Evolutionary conservation across 2,329 filamentous ascomycete genomes (phyloP).

Genomic region (Phaeosphaeriaceae sp.): DNA sequence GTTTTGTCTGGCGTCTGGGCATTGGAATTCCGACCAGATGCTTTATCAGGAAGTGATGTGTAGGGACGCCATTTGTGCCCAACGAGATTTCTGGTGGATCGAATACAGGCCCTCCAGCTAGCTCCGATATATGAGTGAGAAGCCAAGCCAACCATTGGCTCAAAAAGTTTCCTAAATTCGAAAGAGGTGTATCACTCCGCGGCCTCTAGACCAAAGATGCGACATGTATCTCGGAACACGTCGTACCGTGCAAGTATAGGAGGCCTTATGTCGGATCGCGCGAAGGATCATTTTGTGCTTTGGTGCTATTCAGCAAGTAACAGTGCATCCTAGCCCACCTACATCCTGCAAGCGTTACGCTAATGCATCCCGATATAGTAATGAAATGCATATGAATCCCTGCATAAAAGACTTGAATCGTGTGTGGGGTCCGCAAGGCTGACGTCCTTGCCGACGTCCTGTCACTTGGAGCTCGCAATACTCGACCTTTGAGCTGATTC

Average conservation of each 20-base stretch:
- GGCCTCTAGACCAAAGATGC: neutral
- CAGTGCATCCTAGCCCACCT: neutral
- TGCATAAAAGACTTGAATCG: neutral
- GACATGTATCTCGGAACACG: neutral
- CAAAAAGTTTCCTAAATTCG: neutral
- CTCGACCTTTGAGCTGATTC: neutral
- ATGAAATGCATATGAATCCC: neutral
- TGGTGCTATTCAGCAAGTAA: neutral
- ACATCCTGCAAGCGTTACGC: neutral
- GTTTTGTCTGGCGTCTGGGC: neutral
- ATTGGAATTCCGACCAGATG: neutral
- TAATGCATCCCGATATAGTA: neutral
- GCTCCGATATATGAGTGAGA: neutral
- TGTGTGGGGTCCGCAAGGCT: neutral
- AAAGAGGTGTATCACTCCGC: neutral
- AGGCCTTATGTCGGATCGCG: neutral
- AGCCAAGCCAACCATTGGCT: neutral
- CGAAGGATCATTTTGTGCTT: neutral
- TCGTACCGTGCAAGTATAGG: neutral
- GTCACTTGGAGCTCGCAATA: neutral
- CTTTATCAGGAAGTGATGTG: neutral
- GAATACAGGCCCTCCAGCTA: neutral
- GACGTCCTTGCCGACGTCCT: neutral
- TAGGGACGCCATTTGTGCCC: neutral
- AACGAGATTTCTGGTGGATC: neutral